Percentiles rank a stretch among this genome's conserved stretches.
Evolutionary conservation across 2,329 filamentous ascomycete species (phyloP).

Genomic region (Xylaria sp.): DNA sequence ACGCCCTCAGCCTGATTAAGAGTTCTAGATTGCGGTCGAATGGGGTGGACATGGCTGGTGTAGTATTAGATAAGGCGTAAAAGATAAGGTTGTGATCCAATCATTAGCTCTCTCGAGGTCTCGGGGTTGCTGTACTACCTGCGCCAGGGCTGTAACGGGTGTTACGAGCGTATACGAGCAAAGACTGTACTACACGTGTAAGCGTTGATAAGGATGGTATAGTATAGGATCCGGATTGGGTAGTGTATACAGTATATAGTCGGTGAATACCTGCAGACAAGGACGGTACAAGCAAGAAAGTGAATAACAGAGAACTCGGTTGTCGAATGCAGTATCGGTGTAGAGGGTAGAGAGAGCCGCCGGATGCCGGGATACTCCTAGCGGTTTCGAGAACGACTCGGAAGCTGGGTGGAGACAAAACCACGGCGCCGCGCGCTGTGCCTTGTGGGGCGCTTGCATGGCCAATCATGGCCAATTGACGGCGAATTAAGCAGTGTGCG

Average conservation of each 20-base stretch:
- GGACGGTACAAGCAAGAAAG: not conserved
- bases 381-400: slow-evolving; percentile 21
- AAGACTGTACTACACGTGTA: not conserved
- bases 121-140: not conserved
- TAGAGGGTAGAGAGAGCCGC: not conserved
- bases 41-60: not conserved
- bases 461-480: not conserved
- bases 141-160: not conserved
- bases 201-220: not conserved
- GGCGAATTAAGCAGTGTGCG: not conserved
- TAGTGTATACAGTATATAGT: not conserved
- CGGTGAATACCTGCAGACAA: not conserved
- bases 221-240: not conserved
- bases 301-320: not conserved
- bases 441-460: slow-evolving; percentile 16
- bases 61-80: not conserved
- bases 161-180: too few species aligned
- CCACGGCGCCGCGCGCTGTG: not conserved
- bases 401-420: slow-evolving; percentile 20
- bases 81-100: slow-evolving; percentile 25
- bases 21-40: not conserved
- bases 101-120: not conserved
- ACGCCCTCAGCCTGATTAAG: not conserved
- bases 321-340: not conserved
- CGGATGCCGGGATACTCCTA: slow-evolving; percentile 10